phyloP scores from a whole-genome alignment of 2,329 filamentous ascomycete species.

The Chaetomium sp. region DNA sequence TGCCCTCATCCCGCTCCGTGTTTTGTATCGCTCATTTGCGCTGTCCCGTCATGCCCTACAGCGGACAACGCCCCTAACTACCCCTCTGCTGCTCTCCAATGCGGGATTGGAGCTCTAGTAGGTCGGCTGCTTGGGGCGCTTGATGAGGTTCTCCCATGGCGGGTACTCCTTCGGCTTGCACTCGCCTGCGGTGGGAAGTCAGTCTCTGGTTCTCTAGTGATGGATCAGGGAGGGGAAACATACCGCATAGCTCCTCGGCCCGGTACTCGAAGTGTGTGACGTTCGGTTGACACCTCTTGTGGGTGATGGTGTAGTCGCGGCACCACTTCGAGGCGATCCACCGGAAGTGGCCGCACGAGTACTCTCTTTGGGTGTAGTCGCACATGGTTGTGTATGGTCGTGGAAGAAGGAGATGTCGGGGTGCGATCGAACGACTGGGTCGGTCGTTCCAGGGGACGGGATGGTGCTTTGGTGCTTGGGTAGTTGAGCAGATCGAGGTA shows the following conservation, averaged over 20 bases:
- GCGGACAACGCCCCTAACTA: not conserved
- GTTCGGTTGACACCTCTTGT: conserved; percentile 41
- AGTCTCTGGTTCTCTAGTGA: not conserved
- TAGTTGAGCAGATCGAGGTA: not conserved
- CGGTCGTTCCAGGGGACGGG: conserved; percentile 3
- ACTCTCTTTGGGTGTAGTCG: conserved; percentile 52
- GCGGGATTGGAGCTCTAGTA: conserved; percentile 19
- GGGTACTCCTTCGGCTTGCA: conserved; percentile 43
- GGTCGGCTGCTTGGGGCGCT: conserved; percentile 38
- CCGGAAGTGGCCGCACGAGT: conserved; percentile 42
- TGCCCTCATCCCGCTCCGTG: not conserved
- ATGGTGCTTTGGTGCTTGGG: conserved; percentile 8
- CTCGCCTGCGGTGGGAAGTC: conserved; percentile 36
- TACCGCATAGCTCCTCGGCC: conserved; percentile 40
- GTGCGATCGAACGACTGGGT: not conserved
- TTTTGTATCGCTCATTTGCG: not conserved
- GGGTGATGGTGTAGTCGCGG: conserved; percentile 39
- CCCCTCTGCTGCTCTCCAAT: not conserved
- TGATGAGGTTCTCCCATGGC: conserved; percentile 44
- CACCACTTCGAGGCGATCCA: conserved; percentile 44
- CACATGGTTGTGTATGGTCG: conserved; percentile 43
- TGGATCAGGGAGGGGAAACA: conserved; percentile 4
- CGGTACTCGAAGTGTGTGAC: conserved; percentile 42
- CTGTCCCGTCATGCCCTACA: too few species aligned
- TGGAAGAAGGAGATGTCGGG: not conserved